Conservation (phyloP, 306 rosid species). For the Prunus kanzakura region DNA sequence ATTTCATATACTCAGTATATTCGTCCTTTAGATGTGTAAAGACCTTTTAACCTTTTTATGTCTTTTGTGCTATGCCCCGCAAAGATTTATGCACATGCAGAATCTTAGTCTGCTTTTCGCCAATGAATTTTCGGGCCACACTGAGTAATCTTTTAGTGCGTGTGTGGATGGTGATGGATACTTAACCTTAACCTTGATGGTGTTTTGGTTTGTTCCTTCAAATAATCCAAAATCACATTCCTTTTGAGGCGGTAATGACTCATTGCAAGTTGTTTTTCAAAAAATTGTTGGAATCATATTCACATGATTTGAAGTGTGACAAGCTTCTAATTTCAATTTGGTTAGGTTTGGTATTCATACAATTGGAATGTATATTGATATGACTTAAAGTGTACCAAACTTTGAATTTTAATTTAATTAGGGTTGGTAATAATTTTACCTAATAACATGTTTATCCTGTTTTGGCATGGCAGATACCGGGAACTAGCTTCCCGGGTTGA, state of each 20-base stretch:
- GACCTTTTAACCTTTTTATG: background rate
- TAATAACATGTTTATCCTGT: constrained; percentile 6
- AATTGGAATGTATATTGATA: background rate
- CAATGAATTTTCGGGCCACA: constrained; percentile 1
- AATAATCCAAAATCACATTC: background rate
- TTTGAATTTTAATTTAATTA: constrained; percentile 8
- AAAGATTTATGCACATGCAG: background rate
- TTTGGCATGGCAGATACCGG: constrained; percentile 66
- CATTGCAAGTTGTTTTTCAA: background rate
- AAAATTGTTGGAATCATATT: background rate
- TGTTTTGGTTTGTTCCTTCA: background rate
- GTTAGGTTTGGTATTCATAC: background rate
- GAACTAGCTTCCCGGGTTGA: constrained; percentile 94
- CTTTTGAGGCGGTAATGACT: background rate
- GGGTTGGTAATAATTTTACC: background rate
- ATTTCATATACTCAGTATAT: background rate
- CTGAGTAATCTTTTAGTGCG: background rate
- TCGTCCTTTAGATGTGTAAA: background rate
- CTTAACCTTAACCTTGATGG: background rate
- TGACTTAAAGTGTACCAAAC: background rate
- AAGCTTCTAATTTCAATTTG: background rate
- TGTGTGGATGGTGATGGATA: background rate
- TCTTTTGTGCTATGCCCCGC: background rate
- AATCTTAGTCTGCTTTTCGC: constrained; percentile 4
- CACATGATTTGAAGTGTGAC: background rate